phyloP scores from a whole-genome alignment of 2,329 filamentous ascomycete genomes.

The Cercospora janseana region DNA sequence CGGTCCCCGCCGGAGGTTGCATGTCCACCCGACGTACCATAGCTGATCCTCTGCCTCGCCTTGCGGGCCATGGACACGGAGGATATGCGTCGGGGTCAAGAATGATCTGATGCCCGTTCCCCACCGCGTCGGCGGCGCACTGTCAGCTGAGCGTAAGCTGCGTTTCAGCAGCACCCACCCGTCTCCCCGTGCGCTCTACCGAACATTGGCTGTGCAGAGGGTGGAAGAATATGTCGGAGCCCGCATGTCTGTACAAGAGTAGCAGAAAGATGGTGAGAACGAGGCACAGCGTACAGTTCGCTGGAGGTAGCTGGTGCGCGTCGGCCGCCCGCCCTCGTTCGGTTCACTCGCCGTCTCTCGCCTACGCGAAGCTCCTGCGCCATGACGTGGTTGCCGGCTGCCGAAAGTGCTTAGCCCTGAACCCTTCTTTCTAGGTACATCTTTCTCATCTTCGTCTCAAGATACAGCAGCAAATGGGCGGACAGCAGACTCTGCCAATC shows the following conservation, averaged over 20 bases:
- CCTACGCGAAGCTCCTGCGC: too few species aligned
- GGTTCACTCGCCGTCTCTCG: too few species aligned
- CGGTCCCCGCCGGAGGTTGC: neutral
- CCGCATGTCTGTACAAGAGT: neutral
- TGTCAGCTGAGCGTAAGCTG: conserved; percentile 5
- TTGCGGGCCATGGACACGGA: conserved; percentile 48
- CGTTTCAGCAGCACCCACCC: conserved; percentile 3
- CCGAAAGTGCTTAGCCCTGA: too few species aligned
- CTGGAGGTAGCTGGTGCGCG: too few species aligned
- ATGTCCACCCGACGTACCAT: conserved; percentile 39
- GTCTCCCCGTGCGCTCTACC: conserved; percentile 4
- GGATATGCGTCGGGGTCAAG: too few species aligned
- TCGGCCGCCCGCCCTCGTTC: too few species aligned
- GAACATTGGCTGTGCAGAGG: neutral
- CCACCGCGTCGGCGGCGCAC: conserved; percentile 1
- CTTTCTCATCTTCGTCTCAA: too few species aligned
- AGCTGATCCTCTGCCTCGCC: conserved; percentile 54
- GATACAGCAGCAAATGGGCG: too few species aligned
- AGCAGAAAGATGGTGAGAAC: neutral
- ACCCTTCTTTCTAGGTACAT: too few species aligned
- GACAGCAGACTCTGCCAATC: too few species aligned
- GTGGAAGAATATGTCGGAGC: neutral
- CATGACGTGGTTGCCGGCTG: too few species aligned
- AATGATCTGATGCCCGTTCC: neutral
- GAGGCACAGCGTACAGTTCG: conserved; percentile 9